A percentile compares a stretch with the other conserved stretches of the same genome.
Conservation (phyloP, 176 grass and related monocot species). For the Rhipidocladum racemiflorum region DNA sequence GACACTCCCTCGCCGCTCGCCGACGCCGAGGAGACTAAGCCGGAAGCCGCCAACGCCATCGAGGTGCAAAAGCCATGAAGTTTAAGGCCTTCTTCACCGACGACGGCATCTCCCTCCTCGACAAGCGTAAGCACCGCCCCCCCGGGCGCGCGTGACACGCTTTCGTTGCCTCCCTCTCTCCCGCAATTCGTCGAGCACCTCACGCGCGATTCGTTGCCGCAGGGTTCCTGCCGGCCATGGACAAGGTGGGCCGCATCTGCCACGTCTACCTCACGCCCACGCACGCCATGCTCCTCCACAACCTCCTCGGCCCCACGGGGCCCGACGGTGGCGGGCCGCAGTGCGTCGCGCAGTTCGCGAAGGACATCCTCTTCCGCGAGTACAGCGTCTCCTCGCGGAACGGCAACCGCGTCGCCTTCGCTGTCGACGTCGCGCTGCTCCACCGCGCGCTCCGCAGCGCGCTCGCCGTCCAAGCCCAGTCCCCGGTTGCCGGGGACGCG, state of each 20-base stretch:
- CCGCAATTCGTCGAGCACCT: constrained; percentile 50
- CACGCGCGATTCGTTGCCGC: neutral
- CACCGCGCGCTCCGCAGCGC: constrained; percentile 85
- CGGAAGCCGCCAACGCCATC: neutral
- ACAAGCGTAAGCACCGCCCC: constrained; percentile 58
- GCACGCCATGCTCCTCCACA: constrained; percentile 73
- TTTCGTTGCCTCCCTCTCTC: neutral
- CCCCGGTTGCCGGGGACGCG: constrained; percentile 44
- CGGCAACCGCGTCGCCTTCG: neutral
- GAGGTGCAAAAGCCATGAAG: constrained; percentile 53
- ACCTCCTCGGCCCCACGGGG: neutral
- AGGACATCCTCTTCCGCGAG: too few relatives aligned
- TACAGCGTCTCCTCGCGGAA: constrained; percentile 83
- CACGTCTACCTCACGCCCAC: constrained; percentile 77
- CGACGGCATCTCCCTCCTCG: constrained; percentile 78
- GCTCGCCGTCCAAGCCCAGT: constrained; percentile 75
- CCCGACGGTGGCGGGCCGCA: constrained; percentile 70
- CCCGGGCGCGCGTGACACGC: neutral
- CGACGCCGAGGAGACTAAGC: neutral
- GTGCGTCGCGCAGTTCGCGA: constrained; percentile 46
- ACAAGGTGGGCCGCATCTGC: constrained; percentile 76
- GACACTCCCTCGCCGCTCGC: neutral
- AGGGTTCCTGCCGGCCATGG: constrained; percentile 85
- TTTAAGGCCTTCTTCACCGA: constrained; percentile 92
- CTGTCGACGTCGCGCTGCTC: constrained; percentile 54